Base-by-base conservation (phyloP, 2,329 filamentous ascomycete genomes). In the Ilyonectria mors-panacis region DNA sequence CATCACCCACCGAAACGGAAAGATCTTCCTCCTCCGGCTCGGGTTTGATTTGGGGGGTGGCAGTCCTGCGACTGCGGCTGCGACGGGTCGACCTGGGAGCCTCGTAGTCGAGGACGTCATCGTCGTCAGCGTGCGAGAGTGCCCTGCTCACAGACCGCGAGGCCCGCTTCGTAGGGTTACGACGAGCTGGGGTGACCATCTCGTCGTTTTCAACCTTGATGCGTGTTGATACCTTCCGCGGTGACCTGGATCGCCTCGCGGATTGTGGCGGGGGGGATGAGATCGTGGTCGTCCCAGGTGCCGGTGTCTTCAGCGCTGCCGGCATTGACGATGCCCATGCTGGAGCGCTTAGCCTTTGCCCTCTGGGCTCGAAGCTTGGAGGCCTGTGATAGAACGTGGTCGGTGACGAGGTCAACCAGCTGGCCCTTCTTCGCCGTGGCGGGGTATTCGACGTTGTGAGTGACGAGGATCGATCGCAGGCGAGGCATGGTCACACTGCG, bases 401-500 rank as follows among this genome's bases (percentile, higher is more conserved):
- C 86, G 77, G 92, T 91, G 81, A 99, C 94, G 53, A 98, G 89
- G 8, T 93, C 90, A 67, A 99, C 87, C 23, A 99, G 89, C 77
- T 97, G 92, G 0, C 90, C 85, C 84, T 99, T 99, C 84, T 98
- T 99, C 13, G 96, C 94, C 5, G 91, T 95, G 0, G 94, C 91
- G 6, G 95, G 92, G 78, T 97, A 98, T 42, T 90, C 84, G 76
- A 98, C 85, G 78, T 94, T 93, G 83, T 99, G 94, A 71, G 91
- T 92, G 76, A 98, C 93, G 65, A 99, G 89, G 72, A 98, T 97
- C 55, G 93, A 95, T 76, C 96, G 93, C 74, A 99, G 86, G 51
- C 93, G 92, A 30, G 96, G 94, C 56, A 98, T 91, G 1, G 94
- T 98, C 70, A 98, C 88, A 70, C 88, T 89, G 77, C 88, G 87